Conservation (phyloP, 2,329 filamentous ascomycete species). For the Fusarium verticillioides region DNA sequence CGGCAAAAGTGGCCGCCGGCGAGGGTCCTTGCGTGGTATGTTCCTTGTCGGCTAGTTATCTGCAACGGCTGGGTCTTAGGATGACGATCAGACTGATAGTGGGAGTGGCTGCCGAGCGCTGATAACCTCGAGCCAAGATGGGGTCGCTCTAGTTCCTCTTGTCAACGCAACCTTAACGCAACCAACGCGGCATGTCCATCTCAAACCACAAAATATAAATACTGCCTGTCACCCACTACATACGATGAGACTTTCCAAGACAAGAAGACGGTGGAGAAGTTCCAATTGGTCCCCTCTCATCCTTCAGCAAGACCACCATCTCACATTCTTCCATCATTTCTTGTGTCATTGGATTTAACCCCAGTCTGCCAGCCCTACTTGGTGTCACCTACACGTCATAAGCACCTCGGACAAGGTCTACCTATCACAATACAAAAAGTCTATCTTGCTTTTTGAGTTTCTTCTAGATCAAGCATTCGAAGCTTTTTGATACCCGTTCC, state of each 20-base stretch:
- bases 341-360: constrained; percentile 22
- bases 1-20: constrained; percentile 36
- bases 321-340: background rate
- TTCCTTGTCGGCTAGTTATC: constrained; percentile 38
- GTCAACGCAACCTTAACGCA: background rate
- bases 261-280: constrained; percentile 32
- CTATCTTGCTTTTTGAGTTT: constrained; percentile 11
- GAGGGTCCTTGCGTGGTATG: constrained; percentile 24
- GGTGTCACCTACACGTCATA: constrained; percentile 39
- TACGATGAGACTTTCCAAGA: constrained; percentile 8
- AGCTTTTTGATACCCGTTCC: background rate
- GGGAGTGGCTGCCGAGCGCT: constrained; percentile 15
- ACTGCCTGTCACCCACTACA: constrained; percentile 28
- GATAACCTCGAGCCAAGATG: constrained; percentile 24
- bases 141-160: constrained; percentile 2
- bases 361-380: constrained; percentile 16
- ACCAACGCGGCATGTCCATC: constrained; percentile 1
- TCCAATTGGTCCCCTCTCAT: constrained; percentile 11
- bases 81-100: constrained; percentile 38
- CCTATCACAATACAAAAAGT: background rate
- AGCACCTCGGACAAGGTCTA: constrained; percentile 7
- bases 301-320: constrained; percentile 16
- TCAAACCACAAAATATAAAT: constrained; percentile 38
- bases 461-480: constrained; percentile 1
- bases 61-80: constrained; percentile 35